Evolutionary conservation across 352 stramenopile species (phyloP), one percentile per base, ranked within the genome.

Genomic region (Globisporangium nagaii): DNA sequence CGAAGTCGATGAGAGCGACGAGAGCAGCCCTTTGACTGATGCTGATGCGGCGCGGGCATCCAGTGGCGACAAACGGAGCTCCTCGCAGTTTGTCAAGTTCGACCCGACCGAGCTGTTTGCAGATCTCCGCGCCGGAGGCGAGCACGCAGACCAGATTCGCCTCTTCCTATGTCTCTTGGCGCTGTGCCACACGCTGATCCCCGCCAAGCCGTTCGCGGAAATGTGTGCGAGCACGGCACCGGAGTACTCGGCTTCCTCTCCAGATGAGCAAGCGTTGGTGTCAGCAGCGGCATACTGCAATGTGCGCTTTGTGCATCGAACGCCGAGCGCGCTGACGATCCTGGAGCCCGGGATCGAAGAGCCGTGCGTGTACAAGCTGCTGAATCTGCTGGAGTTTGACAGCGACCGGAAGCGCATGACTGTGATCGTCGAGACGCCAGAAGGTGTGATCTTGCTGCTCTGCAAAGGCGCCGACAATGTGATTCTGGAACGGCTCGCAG

Each of bases 401-500:
- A 98, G 90, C 53, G 83, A 98, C 53, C 79, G 97, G 31, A 99
- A 99, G 67, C 74, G 97, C 39, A 99, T 99, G 96, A 97, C 89
- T 13, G 87, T 99, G 39, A 79, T 99, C 32, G 71, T 98, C 15
- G 76, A 96, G 52, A 79, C 73, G 4, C 78, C 73, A 9, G 62
- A 71, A 19, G 74, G 74, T 20, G 61, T 71, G 13, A 80, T 92
- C 31, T 63, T 83, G 42, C 53, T 92, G 20, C 58, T 90, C 9
- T 90, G 79, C 54, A 92, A 93, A 65, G 84, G 84, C 12, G 84
- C 84, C 6, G 84, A 93, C 55, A 90, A 82, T 56, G 79, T 90
- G 9, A 90, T 93, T 56, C 68, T 91, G 17, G 74, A 91, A 46
- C 75, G 81, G 4, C 67, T 93, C 30, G 27, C 42, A 20, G 61